Conservation (phyloP, 2,329 filamentous ascomycete genomes). For the Kalmusia sp. region DNA sequence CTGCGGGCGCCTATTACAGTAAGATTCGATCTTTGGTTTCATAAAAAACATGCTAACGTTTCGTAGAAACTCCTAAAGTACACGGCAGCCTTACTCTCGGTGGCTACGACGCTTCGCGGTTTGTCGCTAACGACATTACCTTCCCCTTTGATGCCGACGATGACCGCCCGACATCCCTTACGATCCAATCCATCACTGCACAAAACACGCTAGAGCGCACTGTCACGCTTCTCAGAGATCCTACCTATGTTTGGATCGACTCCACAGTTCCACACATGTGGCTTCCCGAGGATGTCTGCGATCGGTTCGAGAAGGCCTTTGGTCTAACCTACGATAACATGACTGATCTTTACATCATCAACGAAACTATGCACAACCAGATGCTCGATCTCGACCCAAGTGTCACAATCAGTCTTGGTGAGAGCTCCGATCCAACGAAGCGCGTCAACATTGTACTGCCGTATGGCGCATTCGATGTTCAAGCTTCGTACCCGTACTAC, state of each 20-base stretch:
- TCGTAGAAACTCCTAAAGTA: slow-evolving; percentile 19
- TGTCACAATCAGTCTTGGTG: slow-evolving; percentile 40
- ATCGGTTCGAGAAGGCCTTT: slow-evolving; percentile 46
- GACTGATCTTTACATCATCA: slow-evolving; percentile 44
- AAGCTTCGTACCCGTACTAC: slow-evolving; percentile 59
- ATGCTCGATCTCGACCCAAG: slow-evolving; percentile 31
- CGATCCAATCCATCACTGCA: slow-evolving; percentile 25
- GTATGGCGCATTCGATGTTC: slow-evolving; percentile 55
- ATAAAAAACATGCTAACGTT: too few species aligned
- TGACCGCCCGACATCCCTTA: slow-evolving; percentile 23
- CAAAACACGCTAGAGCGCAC: slow-evolving; percentile 29
- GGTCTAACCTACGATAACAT: slow-evolving; percentile 42
- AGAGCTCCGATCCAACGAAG: slow-evolving; percentile 30
- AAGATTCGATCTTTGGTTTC: not conserved
- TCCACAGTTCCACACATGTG: slow-evolving; percentile 47
- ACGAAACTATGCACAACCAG: slow-evolving; percentile 32
- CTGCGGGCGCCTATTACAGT: slow-evolving; percentile 28
- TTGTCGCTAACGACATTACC: slow-evolving; percentile 27
- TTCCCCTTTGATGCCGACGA: slow-evolving; percentile 33
- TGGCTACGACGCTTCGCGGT: slow-evolving; percentile 46
- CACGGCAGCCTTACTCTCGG: slow-evolving; percentile 44
- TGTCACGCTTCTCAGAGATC: slow-evolving; percentile 18
- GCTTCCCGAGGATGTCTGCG: slow-evolving; percentile 44
- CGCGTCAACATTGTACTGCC: slow-evolving; percentile 50
- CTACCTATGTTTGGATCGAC: slow-evolving; percentile 39